phyloP scores from a whole-genome alignment of 1,139 yeast genomes.

The Candida mesenterica region DNA sequence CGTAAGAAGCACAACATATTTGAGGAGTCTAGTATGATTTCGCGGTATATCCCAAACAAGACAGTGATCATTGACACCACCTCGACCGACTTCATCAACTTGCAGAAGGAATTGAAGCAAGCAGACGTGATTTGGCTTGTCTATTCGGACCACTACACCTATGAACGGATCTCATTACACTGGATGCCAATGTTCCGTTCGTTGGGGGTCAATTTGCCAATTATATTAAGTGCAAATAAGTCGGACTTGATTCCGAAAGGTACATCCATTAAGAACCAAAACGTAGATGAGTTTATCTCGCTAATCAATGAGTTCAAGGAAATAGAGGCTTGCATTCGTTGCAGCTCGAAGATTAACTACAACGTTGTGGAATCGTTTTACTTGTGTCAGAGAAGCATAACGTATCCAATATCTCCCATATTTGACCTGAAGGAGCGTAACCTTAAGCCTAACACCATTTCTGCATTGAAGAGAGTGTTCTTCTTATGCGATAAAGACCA shows the following conservation, averaged over 20 bases:
- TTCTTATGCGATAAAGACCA: slow-evolving; percentile 86
- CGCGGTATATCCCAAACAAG: slow-evolving; percentile 56
- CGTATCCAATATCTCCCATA: slow-evolving; percentile 90
- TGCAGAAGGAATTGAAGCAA: slow-evolving; percentile 73
- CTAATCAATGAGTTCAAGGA: slow-evolving; percentile 88
- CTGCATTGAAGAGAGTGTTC: slow-evolving; percentile 78
- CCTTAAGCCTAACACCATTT: slow-evolving; percentile 71
- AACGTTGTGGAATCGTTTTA: slow-evolving; percentile 91
- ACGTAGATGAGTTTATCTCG: slow-evolving; percentile 79
- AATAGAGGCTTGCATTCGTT: slow-evolving; percentile 84
- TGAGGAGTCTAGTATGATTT: slow-evolving; percentile 17
- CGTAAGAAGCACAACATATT: slow-evolving; percentile 3
- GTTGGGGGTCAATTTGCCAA: slow-evolving; percentile 88
- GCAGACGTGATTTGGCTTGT: slow-evolving; percentile 94
- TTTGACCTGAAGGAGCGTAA: slow-evolving; percentile 89
- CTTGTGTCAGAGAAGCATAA: slow-evolving; percentile 86
- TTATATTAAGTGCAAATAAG: slow-evolving; percentile 87
- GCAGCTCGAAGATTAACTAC: slow-evolving; percentile 76
- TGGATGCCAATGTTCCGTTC: slow-evolving; percentile 95
- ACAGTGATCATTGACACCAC: slow-evolving; percentile 80
- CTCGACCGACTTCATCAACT: slow-evolving; percentile 55
- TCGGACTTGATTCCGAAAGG: slow-evolving; percentile 44
- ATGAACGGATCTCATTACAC: slow-evolving; percentile 83
- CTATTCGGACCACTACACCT: slow-evolving; percentile 90
- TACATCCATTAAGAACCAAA: slow-evolving; percentile 29